Conservation (phyloP, 345 rosid species). For the Schrenkiella parvula region DNA sequence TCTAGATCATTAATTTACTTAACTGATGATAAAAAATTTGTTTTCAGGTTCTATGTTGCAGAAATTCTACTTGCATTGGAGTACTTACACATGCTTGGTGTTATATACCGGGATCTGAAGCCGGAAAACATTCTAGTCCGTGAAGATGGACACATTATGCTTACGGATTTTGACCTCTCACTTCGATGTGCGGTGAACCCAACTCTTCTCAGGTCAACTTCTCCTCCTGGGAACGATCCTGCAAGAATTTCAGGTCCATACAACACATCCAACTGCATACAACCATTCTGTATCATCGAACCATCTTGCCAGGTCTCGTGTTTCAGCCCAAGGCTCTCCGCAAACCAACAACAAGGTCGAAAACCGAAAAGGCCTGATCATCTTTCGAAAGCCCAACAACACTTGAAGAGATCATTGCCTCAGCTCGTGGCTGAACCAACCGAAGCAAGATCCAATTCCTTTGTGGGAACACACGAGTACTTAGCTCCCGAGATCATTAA, state of each 20-base stretch:
- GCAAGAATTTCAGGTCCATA: constrained; percentile 68
- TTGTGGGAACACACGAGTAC: constrained; percentile 97
- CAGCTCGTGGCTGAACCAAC: constrained; percentile 98
- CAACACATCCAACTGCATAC: constrained; percentile 65
- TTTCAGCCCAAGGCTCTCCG: constrained; percentile 84
- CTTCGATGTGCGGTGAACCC: constrained; percentile 86
- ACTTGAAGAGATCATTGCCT: constrained; percentile 57
- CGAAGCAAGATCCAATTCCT: constrained; percentile 93
- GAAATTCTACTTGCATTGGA: constrained; percentile 97
- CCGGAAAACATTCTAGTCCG: constrained; percentile 96
- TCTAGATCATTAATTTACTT: not conserved
- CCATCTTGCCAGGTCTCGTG: constrained; percentile 80
- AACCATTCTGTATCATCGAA: constrained; percentile 69
- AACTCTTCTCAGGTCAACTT: constrained; percentile 65
- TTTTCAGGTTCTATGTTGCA: constrained; percentile 85
- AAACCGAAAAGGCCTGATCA: constrained; percentile 56
- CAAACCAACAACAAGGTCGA: constrained; percentile 54
- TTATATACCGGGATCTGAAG: constrained; percentile 85
- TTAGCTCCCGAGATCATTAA: constrained; percentile 95
- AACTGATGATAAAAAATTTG: not conserved
- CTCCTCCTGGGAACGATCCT: constrained; percentile 50
- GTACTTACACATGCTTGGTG: constrained; percentile 98
- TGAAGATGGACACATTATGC: constrained; percentile 98
- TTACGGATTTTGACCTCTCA: constrained; percentile 93
- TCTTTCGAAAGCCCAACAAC: constrained; percentile 25